These are phyloP conservation scores for Lojkania enalia DNA, from an alignment of 2,329 filamentous ascomycete genomes.

Conservation along the genomic window DNA sequence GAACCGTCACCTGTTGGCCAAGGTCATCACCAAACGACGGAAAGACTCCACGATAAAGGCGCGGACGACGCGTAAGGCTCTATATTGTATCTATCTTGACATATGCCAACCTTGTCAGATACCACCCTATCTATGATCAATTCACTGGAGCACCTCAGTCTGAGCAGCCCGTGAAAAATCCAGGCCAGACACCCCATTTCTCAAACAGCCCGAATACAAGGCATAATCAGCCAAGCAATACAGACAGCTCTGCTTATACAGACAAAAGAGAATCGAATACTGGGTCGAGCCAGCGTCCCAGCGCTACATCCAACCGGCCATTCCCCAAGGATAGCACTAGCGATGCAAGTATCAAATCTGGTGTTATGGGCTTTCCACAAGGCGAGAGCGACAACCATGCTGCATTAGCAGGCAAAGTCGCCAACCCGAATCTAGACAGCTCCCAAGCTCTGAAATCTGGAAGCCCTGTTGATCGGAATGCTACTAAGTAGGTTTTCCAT, in stretches of 20 bases:
- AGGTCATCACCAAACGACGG: neutral
- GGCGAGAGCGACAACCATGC: conserved; percentile 27
- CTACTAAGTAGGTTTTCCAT: too few species aligned
- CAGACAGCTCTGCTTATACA: neutral
- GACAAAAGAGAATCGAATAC: conserved; percentile 1
- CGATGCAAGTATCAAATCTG: conserved; percentile 46
- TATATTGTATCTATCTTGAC: neutral
- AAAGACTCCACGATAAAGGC: neutral
- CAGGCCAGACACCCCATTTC: conserved; percentile 15
- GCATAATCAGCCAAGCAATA: conserved; percentile 6
- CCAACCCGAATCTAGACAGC: neutral
- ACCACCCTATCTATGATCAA: conserved; percentile 36
- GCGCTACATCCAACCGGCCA: too few species aligned
- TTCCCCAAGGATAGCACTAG: too few species aligned
- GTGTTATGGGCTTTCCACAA: conserved; percentile 42
- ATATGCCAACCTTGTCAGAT: too few species aligned
- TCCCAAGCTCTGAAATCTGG: conserved; percentile 10
- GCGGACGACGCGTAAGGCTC: neutral
- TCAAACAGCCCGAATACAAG: conserved; percentile 16
- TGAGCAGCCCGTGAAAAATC: conserved; percentile 13
- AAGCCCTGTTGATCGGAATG: too few species aligned
- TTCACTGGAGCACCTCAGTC: conserved; percentile 21
- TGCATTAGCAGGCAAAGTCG: conserved; percentile 20
- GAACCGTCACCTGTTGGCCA: neutral
- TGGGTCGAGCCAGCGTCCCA: too few species aligned